phyloP scores from a whole-genome alignment of 257 asterid genomes.

The Ajuga chamaepitys region DNA sequence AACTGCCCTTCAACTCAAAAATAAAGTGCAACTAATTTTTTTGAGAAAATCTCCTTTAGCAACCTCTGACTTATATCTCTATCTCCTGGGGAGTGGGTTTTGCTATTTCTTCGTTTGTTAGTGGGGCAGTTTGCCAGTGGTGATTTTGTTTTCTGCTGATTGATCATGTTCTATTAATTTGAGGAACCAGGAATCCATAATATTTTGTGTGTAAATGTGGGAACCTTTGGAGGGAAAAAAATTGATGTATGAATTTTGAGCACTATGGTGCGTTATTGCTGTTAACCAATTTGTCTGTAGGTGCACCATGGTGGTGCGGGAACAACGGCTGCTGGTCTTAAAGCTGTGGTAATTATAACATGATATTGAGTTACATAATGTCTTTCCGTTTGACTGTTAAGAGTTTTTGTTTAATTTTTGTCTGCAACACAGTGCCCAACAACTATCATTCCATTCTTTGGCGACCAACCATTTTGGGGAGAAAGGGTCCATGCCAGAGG shows the following conservation, averaged over 20 bases:
- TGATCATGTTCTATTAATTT: background rate
- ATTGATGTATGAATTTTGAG: background rate
- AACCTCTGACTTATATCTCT: background rate
- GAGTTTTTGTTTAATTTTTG: background rate
- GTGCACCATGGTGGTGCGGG: slow-evolving; percentile 99
- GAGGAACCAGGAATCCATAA: background rate
- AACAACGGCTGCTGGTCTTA: slow-evolving; percentile 98
- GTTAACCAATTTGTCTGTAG: slow-evolving; percentile 33
- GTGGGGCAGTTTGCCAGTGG: background rate
- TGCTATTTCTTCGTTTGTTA: background rate
- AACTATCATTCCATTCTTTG: slow-evolving; percentile 81
- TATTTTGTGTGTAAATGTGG: background rate
- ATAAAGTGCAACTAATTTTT: background rate
- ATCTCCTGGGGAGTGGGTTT: background rate
- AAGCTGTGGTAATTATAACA: slow-evolving; percentile 64
- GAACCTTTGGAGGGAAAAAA: background rate
- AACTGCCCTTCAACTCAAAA: background rate
- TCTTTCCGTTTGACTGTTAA: background rate
- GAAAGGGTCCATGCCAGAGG: slow-evolving; percentile 85
- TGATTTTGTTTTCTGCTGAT: background rate
- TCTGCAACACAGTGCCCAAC: slow-evolving; percentile 72
- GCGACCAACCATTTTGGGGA: slow-evolving; percentile 98
- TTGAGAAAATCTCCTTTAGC: too few relatives aligned
- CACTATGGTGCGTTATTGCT: background rate
- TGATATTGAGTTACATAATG: background rate